Conservation (phyloP, 441 rosid species). For the Gossypium lobatum region DNA sequence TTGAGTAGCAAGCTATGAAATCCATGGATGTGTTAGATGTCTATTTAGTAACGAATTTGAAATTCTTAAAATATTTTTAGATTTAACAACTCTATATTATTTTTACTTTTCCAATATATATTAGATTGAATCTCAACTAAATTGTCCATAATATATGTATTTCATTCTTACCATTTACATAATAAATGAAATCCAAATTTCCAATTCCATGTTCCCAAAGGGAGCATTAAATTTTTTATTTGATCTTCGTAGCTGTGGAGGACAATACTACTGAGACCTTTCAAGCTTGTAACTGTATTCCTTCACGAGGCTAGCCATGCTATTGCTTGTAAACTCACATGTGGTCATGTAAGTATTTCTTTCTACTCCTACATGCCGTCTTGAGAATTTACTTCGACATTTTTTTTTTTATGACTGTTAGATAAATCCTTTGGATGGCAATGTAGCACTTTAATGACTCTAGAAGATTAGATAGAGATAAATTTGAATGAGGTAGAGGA, state of each 20-base stretch:
- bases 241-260: conserved; percentile 32
- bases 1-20: too few relatives aligned
- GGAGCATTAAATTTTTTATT: conserved; percentile 1
- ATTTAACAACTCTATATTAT: too few relatives aligned
- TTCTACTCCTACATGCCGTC: background rate
- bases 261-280: conserved; percentile 33
- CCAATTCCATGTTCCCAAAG: too few relatives aligned
- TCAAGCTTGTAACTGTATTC: conserved; percentile 40
- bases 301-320: conserved; percentile 47
- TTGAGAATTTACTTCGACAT: background rate
- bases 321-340: conserved; percentile 39
- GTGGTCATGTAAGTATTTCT: conserved; percentile 33
- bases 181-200: too few relatives aligned
- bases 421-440: background rate
- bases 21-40: too few relatives aligned
- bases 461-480: too few relatives aligned
- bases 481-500: background rate
- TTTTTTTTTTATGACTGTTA: background rate
- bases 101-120: too few relatives aligned
- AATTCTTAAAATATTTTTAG: too few relatives aligned
- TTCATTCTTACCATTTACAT: too few relatives aligned
- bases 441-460: background rate
- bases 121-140: too few relatives aligned
- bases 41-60: too few relatives aligned
- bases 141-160: too few relatives aligned